Base-by-base conservation (phyloP, 2,329 filamentous ascomycete genomes). In the Zalaria sp. region DNA sequence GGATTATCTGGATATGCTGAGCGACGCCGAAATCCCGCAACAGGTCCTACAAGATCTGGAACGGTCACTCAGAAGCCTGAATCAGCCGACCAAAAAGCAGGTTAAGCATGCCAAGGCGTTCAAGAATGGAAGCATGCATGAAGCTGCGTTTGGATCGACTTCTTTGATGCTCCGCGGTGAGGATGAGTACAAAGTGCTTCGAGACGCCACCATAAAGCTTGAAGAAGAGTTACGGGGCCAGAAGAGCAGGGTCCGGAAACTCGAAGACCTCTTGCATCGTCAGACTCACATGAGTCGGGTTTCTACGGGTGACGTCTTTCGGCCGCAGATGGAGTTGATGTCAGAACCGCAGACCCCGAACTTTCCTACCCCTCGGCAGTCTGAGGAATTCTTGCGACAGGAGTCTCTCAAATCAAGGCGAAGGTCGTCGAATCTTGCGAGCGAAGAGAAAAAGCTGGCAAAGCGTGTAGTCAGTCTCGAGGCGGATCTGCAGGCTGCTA, bases 121-220 rank as follows among this genome's bases (percentile, higher is more conserved):
- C 68, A 95, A 95, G 57, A 91, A 93, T 56, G 91, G 91, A 10
- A 96, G 91, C 56, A 75, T 96, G 32, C 87, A 95, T 53, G 91
- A 96, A 57, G 81, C 81, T n/a, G 77, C 77, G 3, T 73, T 95
- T 46, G 86, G 86, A n/a, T 78, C 82, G 53, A 93, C 84, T 49
- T 89, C 86, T 1, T 72, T 95, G 6, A 65, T 94, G 53, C 75
- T 93, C 9, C 79, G 85, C 34, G 87, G 85, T n/a, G 83, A 91
- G 47, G 86, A 93, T 53, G 88, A 95, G 47, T 68, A 88, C 47
- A 72, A 63, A 31, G 55, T 64, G 8, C 50, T 71, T 3, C 62
- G 61, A 39, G 67, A 69, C 43, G 60, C 58, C 18, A 69, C 69
- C 83, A 29, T 73, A 71, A 56, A 82, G 68, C 49, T 71, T 3